Conservation (phyloP, 176 grass and related monocot species). For the Cenchrus americanus region DNA sequence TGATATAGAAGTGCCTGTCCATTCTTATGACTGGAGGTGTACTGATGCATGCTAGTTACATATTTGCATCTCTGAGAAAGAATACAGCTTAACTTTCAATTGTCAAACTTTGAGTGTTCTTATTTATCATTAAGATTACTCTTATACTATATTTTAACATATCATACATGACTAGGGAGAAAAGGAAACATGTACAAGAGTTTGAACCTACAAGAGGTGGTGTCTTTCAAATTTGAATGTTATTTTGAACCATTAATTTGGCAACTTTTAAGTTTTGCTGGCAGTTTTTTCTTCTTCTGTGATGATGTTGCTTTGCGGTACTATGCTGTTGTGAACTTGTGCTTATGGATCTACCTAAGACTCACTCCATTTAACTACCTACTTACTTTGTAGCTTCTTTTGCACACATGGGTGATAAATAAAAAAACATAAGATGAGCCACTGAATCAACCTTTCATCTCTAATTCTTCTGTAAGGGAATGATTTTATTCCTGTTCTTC, state of each 20-base stretch:
- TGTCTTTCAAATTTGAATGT: conserved; percentile 9
- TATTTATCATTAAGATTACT: not conserved
- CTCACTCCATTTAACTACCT: not conserved
- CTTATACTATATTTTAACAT: not conserved
- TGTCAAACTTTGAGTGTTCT: conserved; percentile 2
- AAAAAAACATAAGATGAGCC: not conserved
- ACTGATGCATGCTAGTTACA: not conserved
- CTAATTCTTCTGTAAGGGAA: conserved; percentile 12
- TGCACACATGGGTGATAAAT: not conserved
- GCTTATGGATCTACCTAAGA: not conserved
- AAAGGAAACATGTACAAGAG: conserved; percentile 17
- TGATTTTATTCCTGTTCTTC: not conserved
- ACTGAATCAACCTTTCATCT: not conserved
- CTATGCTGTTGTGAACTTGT: not conserved
- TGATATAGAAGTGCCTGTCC: conserved; percentile 15
- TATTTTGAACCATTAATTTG: conserved; percentile 23
- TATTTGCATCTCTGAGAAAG: conserved; percentile 37
- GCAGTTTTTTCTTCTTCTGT: not conserved
- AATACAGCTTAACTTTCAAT: conserved; percentile 14
- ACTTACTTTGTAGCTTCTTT: not conserved
- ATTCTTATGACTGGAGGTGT: conserved; percentile 21
- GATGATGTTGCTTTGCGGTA: not conserved
- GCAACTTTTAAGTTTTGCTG: conserved; percentile 5
- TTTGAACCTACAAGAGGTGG: not conserved
- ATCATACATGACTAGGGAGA: not conserved